A percentile compares a stretch with the other conserved stretches of the same genome.
phyloP scores from a whole-genome alignment of 345 rosid genomes.

The Eucalyptus grandis region DNA sequence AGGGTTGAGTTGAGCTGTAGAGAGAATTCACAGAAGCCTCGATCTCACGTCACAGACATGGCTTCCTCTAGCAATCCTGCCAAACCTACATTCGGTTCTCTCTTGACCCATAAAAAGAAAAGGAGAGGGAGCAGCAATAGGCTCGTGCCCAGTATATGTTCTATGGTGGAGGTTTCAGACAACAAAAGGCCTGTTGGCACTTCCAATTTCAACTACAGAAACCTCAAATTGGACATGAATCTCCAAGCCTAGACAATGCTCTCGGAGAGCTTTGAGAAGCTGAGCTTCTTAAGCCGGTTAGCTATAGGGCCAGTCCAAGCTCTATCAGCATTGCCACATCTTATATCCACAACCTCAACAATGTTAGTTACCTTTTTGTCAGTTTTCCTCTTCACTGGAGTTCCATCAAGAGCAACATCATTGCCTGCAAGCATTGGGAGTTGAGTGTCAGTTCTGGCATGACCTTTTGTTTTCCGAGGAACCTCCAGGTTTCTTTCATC shows the following conservation, averaged over 20 bases:
- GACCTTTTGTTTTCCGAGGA: slow-evolving; percentile 32
- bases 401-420: slow-evolving; percentile 38
- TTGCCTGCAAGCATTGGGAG: slow-evolving; percentile 67
- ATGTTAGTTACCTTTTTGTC: slow-evolving; percentile 50
- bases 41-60: neutral
- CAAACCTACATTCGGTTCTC: slow-evolving; percentile 8
- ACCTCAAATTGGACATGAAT: slow-evolving; percentile 41
- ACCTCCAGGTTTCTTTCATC: slow-evolving; percentile 11
- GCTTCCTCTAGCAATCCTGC: slow-evolving; percentile 10
- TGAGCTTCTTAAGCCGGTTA: slow-evolving; percentile 77
- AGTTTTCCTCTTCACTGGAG: slow-evolving; percentile 38
- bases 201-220: slow-evolving; percentile 33
- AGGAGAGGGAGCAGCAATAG: slow-evolving; percentile 29
- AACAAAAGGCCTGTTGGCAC: slow-evolving; percentile 14
- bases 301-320: slow-evolving; percentile 75
- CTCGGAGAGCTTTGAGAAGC: slow-evolving; percentile 86
- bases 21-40: slow-evolving; percentile 16
- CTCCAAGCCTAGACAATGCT: slow-evolving; percentile 45
- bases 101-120: slow-evolving; percentile 29
- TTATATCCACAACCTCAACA: slow-evolving; percentile 83
- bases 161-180: slow-evolving; percentile 46
- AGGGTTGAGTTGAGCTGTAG: slow-evolving; percentile 16
- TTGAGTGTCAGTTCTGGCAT: slow-evolving; percentile 10
- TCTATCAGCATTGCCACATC: slow-evolving; percentile 69
- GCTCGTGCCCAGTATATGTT: slow-evolving; percentile 42